Conservation (phyloP, 2,329 filamentous ascomycete genomes). For the Fusarium devonianum region DNA sequence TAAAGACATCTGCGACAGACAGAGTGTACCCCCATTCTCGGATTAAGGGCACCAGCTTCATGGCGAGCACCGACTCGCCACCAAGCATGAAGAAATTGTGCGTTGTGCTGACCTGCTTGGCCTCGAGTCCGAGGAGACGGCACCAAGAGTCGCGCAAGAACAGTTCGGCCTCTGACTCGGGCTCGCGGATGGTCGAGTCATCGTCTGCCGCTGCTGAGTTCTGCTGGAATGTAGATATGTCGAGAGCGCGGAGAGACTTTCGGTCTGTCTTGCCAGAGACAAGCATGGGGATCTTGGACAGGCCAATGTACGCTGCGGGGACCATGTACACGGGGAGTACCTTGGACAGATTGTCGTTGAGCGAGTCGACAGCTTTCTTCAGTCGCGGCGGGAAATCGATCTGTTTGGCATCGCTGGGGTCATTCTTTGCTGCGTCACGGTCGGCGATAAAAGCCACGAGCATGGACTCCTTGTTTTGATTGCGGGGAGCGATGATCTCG, state of each 20-base stretch:
- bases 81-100: constrained; percentile 57
- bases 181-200: constrained; percentile 17
- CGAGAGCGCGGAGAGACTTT: constrained; percentile 32
- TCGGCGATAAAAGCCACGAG: constrained; percentile 37
- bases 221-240: constrained; percentile 30
- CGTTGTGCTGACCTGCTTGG: constrained; percentile 44
- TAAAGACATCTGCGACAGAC: constrained; percentile 55
- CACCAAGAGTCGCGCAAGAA: constrained; percentile 48
- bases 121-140: constrained; percentile 45
- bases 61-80: constrained; percentile 59
- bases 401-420: constrained; percentile 20
- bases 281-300: constrained; percentile 37
- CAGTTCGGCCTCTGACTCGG: constrained; percentile 27
- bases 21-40: constrained; percentile 49
- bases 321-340: constrained; percentile 38
- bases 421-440: constrained; percentile 24
- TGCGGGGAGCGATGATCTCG: constrained; percentile 55
- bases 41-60: constrained; percentile 56
- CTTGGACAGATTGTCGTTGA: constrained; percentile 33
- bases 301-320: constrained; percentile 30
- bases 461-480: constrained; percentile 44
- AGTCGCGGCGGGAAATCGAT: constrained; percentile 34
- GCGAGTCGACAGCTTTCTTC: constrained; percentile 20
- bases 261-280: constrained; percentile 39
- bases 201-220: constrained; percentile 14